Base-by-base conservation (phyloP, 2,329 filamentous ascomycete species). In the Sporothrix luriei region DNA sequence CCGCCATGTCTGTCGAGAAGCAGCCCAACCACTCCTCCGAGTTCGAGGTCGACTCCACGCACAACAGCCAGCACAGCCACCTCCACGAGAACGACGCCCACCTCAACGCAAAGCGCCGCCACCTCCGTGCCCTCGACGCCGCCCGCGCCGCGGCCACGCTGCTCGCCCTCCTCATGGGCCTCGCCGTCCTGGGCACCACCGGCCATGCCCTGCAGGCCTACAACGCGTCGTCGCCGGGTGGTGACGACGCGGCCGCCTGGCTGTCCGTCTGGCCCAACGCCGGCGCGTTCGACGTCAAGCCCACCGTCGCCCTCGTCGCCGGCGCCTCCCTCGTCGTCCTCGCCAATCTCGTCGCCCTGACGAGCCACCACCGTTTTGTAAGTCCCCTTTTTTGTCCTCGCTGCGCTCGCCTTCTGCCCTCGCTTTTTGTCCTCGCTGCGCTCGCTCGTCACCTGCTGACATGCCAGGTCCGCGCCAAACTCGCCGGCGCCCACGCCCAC, bases 261-360 rank as follows among this genome's bases (percentile, higher is more conserved):
- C 80, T 89, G 21, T 80, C 86, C 0, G 75, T 89, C 64, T 90
- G 87, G 87, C 87, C 87, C 0, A 77, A 80, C 16, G n/a, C 19
- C 1, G 54, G 16, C 11, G 77, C 83, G 40, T 86, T 89, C 74
- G 83, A 89, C 75, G 75, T 87, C 46, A 81, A 84, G 62, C 87
- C 87, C 2, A 86, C 84, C 3, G 78, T 85, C 40, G 84, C 86
- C 10, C 79, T 88, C 33, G 81, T 88, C 21, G 81, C 80, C 33
- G 84, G 84, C 49, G 82, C 85, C 66, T 77, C 79, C 46, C 77
- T 89, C 59, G 80, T 88, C 10, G 76, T 84, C 7, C 68, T 85
- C 9, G 76, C 81, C 71, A 88, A 84, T 74, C 74, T 80, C 2
- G 73, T 83, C 11, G 84, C 84, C 6, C 76, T 89, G 66, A 72